Evolutionary conservation across 2,329 filamentous ascomycete genomes (phyloP), one percentile per base, ranked within the genome.

Genomic region (Phaeosphaeriaceae sp.): DNA sequence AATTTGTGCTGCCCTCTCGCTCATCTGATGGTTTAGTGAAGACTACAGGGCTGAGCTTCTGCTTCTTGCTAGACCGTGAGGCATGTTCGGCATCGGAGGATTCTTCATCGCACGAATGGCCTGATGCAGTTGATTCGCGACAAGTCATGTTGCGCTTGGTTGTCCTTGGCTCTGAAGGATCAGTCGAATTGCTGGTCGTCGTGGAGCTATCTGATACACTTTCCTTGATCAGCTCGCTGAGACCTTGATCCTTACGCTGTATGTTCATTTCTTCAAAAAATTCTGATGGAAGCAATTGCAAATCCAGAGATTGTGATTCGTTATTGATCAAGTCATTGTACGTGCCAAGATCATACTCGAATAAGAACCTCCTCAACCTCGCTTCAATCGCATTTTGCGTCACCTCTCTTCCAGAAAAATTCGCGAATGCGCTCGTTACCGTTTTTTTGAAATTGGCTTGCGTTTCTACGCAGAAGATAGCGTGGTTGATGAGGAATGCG

Each of bases 401-500:
- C n/a, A 32, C 26, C 16, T 15, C 20, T 11, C 42, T 23, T 5
- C 15, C 21, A 16, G 17, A 9, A 12, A 50, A 23, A 8, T 36
- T 15, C 12, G n/a, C 17, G 32, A 46, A 12, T 30, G 23, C 42
- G 3, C 42, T 13, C 8, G 2, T 21, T 6, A 48, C 28, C 6
- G 40, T 45, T 5, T 4, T 4, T 12, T 26, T 42, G 16, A 26
- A 54, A 18, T 18, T n/a, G 1, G 13, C 18, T 8, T 38, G 11
- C 5, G 15, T 20, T 6, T 32, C 17, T 6, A 43, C 20, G 23
- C 51, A 54, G 7, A 20, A 17, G 20, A 50, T 42, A 8, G 26
- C 8, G 18, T 46, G 47, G 21, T 43, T 50, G 12, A 54, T 26
- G 2, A 54, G 33, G 35, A 46, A 42, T 4, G 51, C 46, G 9